Conservation (phyloP, 1,139 yeast genomes). For the Yarrowia galli region DNA sequence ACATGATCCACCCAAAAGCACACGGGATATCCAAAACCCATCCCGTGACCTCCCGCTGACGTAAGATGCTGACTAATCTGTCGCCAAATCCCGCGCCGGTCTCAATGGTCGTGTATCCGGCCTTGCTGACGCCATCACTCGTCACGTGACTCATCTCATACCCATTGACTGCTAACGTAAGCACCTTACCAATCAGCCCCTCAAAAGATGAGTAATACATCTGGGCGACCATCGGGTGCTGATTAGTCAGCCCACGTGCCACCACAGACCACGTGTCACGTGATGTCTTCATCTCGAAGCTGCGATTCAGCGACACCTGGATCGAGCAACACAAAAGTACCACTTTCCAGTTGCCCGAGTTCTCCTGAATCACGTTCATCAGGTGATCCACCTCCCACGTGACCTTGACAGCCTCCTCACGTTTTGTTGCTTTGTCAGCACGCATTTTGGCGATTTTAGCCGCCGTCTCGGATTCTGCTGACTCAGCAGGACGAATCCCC, state of each 20-base stretch:
- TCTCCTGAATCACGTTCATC: slow-evolving; percentile 36
- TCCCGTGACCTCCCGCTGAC: slow-evolving; percentile 49
- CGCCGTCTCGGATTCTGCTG: slow-evolving; percentile 56
- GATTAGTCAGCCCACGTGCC: slow-evolving; percentile 62
- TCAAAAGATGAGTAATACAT: slow-evolving; percentile 70
- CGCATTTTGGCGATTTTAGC: slow-evolving; percentile 42
- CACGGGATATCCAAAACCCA: slow-evolving; percentile 55
- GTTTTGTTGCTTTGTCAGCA: slow-evolving; percentile 35
- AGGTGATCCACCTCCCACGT: slow-evolving; percentile 41
- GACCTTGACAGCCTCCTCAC: slow-evolving; percentile 43
- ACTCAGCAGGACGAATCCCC: slow-evolving; percentile 70
- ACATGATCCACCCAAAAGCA: slow-evolving; percentile 79
- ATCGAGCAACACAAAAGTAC: slow-evolving; percentile 63
- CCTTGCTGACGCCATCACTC: slow-evolving; percentile 39
- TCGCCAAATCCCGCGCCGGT: not conserved
- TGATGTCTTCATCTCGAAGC: slow-evolving; percentile 53
- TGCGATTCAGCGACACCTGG: slow-evolving; percentile 63
- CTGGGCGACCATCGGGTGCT: slow-evolving; percentile 76
- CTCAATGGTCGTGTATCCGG: not conserved
- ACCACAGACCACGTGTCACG: slow-evolving; percentile 47
- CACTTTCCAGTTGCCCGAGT: slow-evolving; percentile 73
- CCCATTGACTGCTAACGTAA: slow-evolving; percentile 60
- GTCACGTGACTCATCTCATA: slow-evolving; percentile 57
- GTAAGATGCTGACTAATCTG: slow-evolving; percentile 7
- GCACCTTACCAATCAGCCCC: slow-evolving; percentile 61